These are phyloP conservation scores for Amphicarpaea edgeworthii DNA, from an alignment of 306 rosid species.

Conservation along the genomic window DNA sequence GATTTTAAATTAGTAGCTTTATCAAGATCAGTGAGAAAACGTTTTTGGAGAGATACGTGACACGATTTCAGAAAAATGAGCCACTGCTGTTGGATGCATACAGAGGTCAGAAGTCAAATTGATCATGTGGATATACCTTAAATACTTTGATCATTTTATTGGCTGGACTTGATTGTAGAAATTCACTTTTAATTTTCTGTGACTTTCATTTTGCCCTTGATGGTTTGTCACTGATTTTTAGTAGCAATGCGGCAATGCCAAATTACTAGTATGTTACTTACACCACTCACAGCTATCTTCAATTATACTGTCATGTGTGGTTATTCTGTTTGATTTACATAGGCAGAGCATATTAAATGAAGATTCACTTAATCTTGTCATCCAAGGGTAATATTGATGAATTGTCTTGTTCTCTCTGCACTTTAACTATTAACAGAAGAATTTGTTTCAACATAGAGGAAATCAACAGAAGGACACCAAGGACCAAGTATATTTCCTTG, in stretches of 20 bases:
- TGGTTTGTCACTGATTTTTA: too few relatives aligned
- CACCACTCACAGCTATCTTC: too few relatives aligned
- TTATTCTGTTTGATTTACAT: constrained; percentile 11
- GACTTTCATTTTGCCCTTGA: too few relatives aligned
- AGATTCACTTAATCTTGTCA: not conserved
- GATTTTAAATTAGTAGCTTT: too few relatives aligned
- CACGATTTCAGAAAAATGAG: not conserved
- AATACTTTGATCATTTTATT: too few relatives aligned
- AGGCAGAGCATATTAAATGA: not conserved
- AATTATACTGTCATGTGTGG: not conserved
- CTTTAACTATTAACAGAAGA: not conserved
- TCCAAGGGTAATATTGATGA: constrained; percentile 1
- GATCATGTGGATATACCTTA: not conserved
- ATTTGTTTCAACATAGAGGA: not conserved
- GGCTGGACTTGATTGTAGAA: too few relatives aligned
- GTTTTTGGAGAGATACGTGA: constrained; percentile 34
- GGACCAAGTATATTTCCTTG: too few relatives aligned
- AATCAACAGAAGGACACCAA: too few relatives aligned
- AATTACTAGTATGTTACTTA: too few relatives aligned
- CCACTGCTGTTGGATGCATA: constrained; percentile 27
- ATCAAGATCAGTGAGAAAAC: not conserved
- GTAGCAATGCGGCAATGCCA: too few relatives aligned
- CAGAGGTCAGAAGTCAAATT: not conserved
- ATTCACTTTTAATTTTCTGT: too few relatives aligned
- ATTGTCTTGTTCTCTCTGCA: not conserved